Conservation (phyloP, 1,284 basidiomycete genomes). For the Vanrija sp. region DNA sequence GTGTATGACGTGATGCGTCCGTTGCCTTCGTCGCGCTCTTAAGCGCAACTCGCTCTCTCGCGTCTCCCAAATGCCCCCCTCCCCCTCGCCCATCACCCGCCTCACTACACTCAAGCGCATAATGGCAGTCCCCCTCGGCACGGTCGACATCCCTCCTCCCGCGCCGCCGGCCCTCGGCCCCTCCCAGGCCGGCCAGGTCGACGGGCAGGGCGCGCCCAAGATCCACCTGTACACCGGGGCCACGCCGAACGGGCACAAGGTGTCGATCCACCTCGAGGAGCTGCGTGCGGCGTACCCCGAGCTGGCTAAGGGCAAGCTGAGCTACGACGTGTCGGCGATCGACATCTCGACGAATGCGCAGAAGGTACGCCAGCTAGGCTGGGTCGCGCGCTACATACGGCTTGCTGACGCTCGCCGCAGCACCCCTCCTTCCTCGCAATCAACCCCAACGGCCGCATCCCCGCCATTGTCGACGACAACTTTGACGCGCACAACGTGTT, state of each 20-base stretch:
- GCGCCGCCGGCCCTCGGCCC: constrained; percentile 5
- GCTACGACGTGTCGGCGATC: constrained; percentile 58
- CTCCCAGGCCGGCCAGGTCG: constrained; percentile 12
- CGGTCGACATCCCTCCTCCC: not conserved
- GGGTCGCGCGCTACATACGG: too few relatives aligned
- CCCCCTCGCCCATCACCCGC: not conserved
- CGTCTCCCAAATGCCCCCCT: not conserved
- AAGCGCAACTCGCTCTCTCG: not conserved
- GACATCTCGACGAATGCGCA: constrained; percentile 47
- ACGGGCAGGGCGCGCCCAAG: constrained; percentile 25
- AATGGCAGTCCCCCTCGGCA: not conserved
- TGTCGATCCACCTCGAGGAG: constrained; percentile 64
- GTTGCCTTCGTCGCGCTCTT: not conserved
- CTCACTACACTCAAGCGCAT: not conserved
- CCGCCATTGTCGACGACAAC: constrained; percentile 50
- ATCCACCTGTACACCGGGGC: constrained; percentile 61
- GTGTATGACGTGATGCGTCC: too few relatives aligned
- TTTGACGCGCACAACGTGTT: constrained; percentile 60
- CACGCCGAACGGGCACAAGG: constrained; percentile 64
- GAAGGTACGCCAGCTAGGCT: too few relatives aligned
- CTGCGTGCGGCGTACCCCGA: constrained; percentile 58
- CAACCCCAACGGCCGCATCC: constrained; percentile 65
- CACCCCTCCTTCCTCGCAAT: constrained; percentile 60
- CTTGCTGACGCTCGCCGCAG: constrained; percentile 27
- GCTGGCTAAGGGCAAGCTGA: constrained; percentile 44